phyloP scores from a whole-genome alignment of 225 moss, liverwort and hornwort species.

The Polytrichum formosum region DNA sequence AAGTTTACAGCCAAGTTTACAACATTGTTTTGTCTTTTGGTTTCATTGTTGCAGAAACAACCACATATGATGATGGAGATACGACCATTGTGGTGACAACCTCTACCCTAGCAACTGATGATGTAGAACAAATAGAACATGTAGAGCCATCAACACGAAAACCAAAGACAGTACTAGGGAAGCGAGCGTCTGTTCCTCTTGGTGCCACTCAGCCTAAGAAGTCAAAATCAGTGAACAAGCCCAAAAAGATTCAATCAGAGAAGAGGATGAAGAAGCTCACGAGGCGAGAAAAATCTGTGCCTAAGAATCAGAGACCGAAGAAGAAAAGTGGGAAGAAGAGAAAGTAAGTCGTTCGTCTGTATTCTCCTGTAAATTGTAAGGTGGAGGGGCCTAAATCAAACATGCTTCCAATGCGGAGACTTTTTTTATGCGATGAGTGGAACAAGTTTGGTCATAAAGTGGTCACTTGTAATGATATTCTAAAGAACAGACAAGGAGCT shows the following conservation, averaged over 20 bases:
- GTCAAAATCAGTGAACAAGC: conserved; percentile 77
- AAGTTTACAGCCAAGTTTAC: no score
- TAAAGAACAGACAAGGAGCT: no score
- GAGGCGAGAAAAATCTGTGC: conserved; percentile 78
- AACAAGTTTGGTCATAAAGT: no score
- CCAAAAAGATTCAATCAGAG: conserved; percentile 69
- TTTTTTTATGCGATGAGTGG: no score
- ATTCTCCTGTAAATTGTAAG: no score
- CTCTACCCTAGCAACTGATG: conserved; percentile 50
- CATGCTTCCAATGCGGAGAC: no score
- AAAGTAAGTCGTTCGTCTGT: conserved; percentile 11
- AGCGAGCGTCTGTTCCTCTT: conserved; percentile 34
- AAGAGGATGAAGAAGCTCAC: conserved; percentile 76
- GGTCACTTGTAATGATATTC: no score
- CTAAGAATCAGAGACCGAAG: conserved; percentile 70
- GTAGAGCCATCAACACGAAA: conserved; percentile 5
- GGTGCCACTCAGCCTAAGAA: conserved; percentile 70
- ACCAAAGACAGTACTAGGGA: conserved; percentile 29
- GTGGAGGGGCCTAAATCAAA: no score
- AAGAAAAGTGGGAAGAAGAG: conserved; percentile 51
- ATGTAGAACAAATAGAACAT: conserved; percentile 25
- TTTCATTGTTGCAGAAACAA: conserved; percentile 39
- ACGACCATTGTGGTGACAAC: conserved; percentile 71
- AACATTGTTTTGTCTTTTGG: neutral
- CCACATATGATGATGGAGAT: conserved; percentile 69